A percentile compares a stretch with the other conserved stretches of the same genome.
Evolutionary conservation across 2,329 filamentous ascomycete species (phyloP).

Genomic region (Calonectria hawksworthii): DNA sequence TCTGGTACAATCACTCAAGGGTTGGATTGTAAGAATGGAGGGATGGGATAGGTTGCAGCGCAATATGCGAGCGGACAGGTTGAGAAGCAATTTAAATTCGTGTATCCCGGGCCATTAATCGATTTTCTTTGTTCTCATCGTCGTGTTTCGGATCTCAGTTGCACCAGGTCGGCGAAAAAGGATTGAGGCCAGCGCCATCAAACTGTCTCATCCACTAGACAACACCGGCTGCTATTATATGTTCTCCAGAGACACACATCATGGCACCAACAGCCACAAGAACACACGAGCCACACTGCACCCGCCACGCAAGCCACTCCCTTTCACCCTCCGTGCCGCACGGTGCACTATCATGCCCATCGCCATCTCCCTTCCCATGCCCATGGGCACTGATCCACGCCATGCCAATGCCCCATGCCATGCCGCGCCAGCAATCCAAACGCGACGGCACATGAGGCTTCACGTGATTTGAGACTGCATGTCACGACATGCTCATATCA

Average conservation of each 20-base stretch:
- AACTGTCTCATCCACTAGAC: conserved; percentile 36
- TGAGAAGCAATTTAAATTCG: not conserved
- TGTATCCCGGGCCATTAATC: not conserved
- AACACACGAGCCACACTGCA: conserved; percentile 7
- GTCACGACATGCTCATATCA: conserved; percentile 4
- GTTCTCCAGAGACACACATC: not conserved
- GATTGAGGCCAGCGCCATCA: conserved; percentile 31
- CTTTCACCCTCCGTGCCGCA: conserved; percentile 6
- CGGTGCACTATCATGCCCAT: conserved; percentile 23
- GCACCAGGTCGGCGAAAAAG: not conserved
- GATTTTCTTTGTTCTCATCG: not conserved
- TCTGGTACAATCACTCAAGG: not conserved
- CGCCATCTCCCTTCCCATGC: conserved; percentile 24
- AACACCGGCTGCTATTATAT: conserved; percentile 8
- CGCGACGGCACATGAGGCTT: conserved; percentile 11
- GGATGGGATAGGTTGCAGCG: not conserved
- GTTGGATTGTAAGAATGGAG: not conserved
- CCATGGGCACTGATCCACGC: conserved; percentile 6
- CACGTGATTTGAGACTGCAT: conserved; percentile 3
- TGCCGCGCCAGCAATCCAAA: conserved; percentile 9
- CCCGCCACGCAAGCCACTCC: conserved; percentile 23
- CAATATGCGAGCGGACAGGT: not conserved
- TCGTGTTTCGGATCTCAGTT: not conserved
- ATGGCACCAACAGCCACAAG: not conserved
- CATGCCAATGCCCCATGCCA: conserved; percentile 14